These are phyloP conservation scores for Aspergillus ostianus DNA, from an alignment of 495 filamentous ascomycete genomes.

Conservation along the genomic window DNA sequence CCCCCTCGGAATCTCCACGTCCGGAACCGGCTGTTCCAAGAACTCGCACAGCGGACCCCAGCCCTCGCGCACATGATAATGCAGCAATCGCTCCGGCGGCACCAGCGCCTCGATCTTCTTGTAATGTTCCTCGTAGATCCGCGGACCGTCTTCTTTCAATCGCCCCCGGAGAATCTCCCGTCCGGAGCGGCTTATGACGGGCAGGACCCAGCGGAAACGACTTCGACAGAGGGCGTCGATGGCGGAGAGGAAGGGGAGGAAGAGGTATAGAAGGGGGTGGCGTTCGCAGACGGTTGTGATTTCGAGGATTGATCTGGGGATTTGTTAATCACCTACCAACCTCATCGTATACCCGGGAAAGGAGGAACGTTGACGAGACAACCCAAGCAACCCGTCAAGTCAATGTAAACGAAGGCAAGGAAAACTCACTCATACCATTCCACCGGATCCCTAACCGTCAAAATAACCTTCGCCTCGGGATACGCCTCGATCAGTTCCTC, in stretches of 20 bases:
- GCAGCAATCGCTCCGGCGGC: conserved; percentile 1
- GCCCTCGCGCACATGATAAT: conserved; percentile 2
- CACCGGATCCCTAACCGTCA: conserved; percentile 2
- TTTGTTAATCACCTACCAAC: too few species aligned
- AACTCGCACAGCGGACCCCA: conserved; percentile 12
- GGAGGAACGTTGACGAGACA: too few species aligned
- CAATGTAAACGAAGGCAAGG: too few species aligned
- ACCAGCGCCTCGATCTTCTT: background rate
- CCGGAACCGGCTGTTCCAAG: background rate
- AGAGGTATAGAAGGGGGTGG: background rate
- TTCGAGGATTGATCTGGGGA: background rate
- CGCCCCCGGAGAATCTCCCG: background rate
- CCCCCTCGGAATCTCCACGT: background rate
- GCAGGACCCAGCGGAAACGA: background rate
- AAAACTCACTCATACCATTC: conserved; percentile 1
- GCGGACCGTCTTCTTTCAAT: background rate
- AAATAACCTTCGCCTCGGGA: conserved; percentile 13
- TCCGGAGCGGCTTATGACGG: background rate
- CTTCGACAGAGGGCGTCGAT: background rate
- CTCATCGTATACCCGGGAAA: too few species aligned
- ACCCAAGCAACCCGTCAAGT: too few species aligned
- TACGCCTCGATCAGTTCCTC: conserved; percentile 12
- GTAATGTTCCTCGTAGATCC: conserved; percentile 6
- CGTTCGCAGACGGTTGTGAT: background rate
- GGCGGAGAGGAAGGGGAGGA: background rate